Evolutionary conservation across 805 yeast species (phyloP).

Genomic region (Dipodascus geniculatus): DNA sequence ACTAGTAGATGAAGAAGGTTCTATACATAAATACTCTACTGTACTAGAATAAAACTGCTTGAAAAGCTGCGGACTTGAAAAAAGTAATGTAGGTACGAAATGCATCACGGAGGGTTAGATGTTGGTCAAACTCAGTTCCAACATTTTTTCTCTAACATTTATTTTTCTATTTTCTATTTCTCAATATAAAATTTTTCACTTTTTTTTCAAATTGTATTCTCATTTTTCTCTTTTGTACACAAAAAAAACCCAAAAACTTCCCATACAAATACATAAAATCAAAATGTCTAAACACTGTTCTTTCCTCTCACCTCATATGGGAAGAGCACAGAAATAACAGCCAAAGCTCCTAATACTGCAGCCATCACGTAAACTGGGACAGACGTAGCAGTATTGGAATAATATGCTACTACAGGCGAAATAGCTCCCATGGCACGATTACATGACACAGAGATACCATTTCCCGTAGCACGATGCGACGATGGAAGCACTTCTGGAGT

Average conservation of each 20-base stretch:
- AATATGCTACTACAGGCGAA: conserved; percentile 35
- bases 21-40: too few relatives aligned
- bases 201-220: too few relatives aligned
- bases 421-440: conserved; percentile 34
- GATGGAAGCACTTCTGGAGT: conserved; percentile 34
- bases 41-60: too few relatives aligned
- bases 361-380: conserved; percentile 36
- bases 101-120: too few relatives aligned
- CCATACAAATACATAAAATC: background rate
- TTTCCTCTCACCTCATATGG: conserved; percentile 36
- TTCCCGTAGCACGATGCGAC: conserved; percentile 28
- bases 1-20: too few relatives aligned
- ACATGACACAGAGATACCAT: conserved; percentile 33
- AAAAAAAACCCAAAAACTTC: background rate
- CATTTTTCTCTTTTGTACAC: too few relatives aligned
- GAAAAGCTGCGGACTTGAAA: too few relatives aligned
- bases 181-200: too few relatives aligned
- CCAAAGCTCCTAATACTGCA: conserved; percentile 30
- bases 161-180: too few relatives aligned
- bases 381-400: conserved; percentile 32
- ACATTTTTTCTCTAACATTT: too few relatives aligned
- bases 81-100: too few relatives aligned
- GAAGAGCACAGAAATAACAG: conserved; percentile 30
- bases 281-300: conserved; percentile 3
- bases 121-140: too few relatives aligned